Conservation (phyloP, 225 moss, liverwort and hornwort species). For the Marchantia paleacea region DNA sequence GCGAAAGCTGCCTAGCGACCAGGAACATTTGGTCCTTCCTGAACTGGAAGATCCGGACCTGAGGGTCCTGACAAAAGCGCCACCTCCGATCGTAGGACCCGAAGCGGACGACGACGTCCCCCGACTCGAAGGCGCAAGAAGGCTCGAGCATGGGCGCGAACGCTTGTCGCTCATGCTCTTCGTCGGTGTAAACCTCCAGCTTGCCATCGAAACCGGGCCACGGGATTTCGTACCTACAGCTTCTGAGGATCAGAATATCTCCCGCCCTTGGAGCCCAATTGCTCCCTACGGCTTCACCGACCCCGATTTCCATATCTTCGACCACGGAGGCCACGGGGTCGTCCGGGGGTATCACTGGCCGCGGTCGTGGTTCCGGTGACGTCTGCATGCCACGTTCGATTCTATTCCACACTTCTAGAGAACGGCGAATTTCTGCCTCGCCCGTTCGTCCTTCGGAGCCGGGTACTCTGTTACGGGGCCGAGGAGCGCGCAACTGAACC, state of each 20-base stretch:
- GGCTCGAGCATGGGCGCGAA: not conserved
- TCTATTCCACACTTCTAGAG: not conserved
- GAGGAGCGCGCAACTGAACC: too few species aligned
- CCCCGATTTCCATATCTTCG: not conserved
- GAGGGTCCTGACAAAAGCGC: slow-evolving; percentile 28
- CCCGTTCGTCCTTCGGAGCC: too few species aligned
- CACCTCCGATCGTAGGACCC: slow-evolving; percentile 35
- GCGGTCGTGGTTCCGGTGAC: too few species aligned
- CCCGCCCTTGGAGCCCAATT: slow-evolving; percentile 24
- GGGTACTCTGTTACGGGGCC: too few species aligned
- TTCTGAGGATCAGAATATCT: slow-evolving; percentile 38
- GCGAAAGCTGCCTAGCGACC: slow-evolving; percentile 28
- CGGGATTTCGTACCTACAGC: slow-evolving; percentile 26
- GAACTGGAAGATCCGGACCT: slow-evolving; percentile 26
- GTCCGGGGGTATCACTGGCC: not conserved
- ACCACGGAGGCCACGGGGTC: not conserved
- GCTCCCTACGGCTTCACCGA: not conserved
- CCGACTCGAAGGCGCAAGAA: slow-evolving; percentile 34
- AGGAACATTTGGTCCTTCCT: slow-evolving; percentile 11
- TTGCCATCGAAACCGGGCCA: slow-evolving; percentile 49
- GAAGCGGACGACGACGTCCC: slow-evolving; percentile 38
- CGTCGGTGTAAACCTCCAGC: slow-evolving; percentile 39
- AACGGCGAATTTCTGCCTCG: not conserved
- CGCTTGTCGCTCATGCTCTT: slow-evolving; percentile 14
- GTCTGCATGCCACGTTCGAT: not conserved